Percentiles rank a stretch among this genome's conserved stretches.
phyloP scores from a whole-genome alignment of 352 stramenopile genomes.

The Phytopythium litorale region DNA sequence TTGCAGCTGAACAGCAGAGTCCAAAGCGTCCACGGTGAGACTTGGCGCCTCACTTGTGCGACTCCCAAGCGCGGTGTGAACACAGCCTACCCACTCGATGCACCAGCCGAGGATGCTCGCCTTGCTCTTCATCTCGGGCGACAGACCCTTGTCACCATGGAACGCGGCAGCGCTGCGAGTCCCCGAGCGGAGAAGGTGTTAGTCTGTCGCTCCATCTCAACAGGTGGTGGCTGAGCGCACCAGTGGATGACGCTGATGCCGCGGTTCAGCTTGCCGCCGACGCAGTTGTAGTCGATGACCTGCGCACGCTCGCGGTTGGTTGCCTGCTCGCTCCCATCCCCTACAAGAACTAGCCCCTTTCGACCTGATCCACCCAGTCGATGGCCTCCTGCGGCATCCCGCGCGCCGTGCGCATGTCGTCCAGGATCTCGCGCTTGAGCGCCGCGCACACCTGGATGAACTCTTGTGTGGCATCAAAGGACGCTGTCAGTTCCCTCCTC shows the following conservation, averaged over 20 bases:
- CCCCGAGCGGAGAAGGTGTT: not conserved
- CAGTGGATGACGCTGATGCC: slow-evolving; percentile 95
- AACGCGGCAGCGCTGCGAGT: slow-evolving; percentile 56
- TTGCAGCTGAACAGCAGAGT: slow-evolving; percentile 81
- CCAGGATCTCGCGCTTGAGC: slow-evolving; percentile 78
- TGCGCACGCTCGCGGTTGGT: slow-evolving; percentile 6
- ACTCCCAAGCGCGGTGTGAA: not conserved
- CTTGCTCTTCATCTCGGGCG: slow-evolving; percentile 69
- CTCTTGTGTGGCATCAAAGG: slow-evolving; percentile 34
- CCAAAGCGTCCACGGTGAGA: not conserved
- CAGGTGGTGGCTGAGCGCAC: slow-evolving; percentile 14
- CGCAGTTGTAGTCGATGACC: slow-evolving; percentile 96
- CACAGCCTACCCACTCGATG: slow-evolving; percentile 92
- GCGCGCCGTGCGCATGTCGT: slow-evolving; percentile 57
- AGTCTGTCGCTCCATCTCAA: too few species aligned
- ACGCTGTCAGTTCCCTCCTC: not conserved
- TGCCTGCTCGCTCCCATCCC: slow-evolving; percentile 1
- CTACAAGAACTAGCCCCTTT: not conserved
- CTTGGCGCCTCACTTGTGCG: not conserved
- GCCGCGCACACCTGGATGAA: slow-evolving; percentile 71
- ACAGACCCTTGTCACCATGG: slow-evolving; percentile 36
- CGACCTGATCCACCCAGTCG: slow-evolving; percentile 65
- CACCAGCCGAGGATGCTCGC: slow-evolving; percentile 96
- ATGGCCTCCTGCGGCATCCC: slow-evolving; percentile 74
- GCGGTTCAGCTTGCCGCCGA: slow-evolving; percentile 98